Evolutionary conservation across 805 yeast genomes (phyloP).

Genomic region (Wickerhamomyces bovis): DNA sequence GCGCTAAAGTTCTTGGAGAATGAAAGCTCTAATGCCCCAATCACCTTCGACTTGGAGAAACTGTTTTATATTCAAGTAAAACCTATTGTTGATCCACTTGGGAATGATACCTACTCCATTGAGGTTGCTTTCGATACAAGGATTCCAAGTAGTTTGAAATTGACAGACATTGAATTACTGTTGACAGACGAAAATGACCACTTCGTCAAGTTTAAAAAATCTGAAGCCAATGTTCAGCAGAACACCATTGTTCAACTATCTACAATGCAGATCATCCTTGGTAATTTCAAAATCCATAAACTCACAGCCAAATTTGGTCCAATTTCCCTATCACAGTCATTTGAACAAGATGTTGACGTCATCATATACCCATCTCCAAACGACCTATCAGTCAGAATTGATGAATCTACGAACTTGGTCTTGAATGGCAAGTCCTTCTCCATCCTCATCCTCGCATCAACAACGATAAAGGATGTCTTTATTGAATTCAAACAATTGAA

Average conservation of each 20-base stretch:
- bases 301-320: slow-evolving; percentile 24
- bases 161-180: slow-evolving; percentile 18
- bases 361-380: slow-evolving; percentile 8
- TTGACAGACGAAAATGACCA: slow-evolving; percentile 12
- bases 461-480: slow-evolving; percentile 2
- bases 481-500: slow-evolving; percentile 6
- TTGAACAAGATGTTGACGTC: slow-evolving; percentile 3
- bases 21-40: neutral
- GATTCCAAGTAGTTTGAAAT: slow-evolving; percentile 10
- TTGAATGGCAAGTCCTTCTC: slow-evolving; percentile 16
- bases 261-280: slow-evolving; percentile 28
- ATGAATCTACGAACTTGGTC: slow-evolving; percentile 13
- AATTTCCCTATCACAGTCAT: slow-evolving; percentile 21
- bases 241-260: slow-evolving; percentile 12
- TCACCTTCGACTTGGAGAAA: slow-evolving; percentile 3
- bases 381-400: slow-evolving; percentile 16
- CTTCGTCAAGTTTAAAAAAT: slow-evolving; percentile 2
- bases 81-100: slow-evolving; percentile 7
- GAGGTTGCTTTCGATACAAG: slow-evolving; percentile 3
- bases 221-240: neutral
- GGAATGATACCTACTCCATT: slow-evolving; percentile 7
- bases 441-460: slow-evolving; percentile 9
- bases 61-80: slow-evolving; percentile 7
- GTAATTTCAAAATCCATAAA: slow-evolving; percentile 26
- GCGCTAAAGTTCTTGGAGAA: slow-evolving; percentile 1